Conservation (phyloP, 2,329 filamentous ascomycete genomes). For the Boeremia exigua region DNA sequence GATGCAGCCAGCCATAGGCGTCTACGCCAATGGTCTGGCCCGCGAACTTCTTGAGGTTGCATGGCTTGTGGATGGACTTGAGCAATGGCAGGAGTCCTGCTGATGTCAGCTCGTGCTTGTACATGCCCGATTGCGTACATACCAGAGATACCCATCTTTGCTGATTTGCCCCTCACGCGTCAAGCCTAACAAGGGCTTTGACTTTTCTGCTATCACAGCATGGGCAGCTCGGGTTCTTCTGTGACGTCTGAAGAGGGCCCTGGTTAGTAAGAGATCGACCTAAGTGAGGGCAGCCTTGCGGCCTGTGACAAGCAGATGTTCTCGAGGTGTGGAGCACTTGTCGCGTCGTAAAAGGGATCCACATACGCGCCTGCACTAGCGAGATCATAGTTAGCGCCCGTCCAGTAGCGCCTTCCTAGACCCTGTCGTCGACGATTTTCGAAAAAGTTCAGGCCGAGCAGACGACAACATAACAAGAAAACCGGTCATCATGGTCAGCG, state of each 20-base stretch:
- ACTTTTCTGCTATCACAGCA: conserved; percentile 26
- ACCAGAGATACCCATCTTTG: conserved; percentile 51
- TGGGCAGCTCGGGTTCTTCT: conserved; percentile 1
- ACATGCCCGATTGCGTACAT: conserved; percentile 27
- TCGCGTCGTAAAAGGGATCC: conserved; percentile 24
- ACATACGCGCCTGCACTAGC: conserved; percentile 31
- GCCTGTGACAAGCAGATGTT: conserved; percentile 16
- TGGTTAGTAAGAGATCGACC: neutral
- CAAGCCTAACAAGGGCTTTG: conserved; percentile 26
- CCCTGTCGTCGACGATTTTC: conserved; percentile 25
- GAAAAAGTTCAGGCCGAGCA: conserved; percentile 33
- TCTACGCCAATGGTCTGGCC: conserved; percentile 94
- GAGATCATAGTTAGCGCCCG: conserved; percentile 7
- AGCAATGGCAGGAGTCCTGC: conserved; percentile 87
- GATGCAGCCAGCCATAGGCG: conserved; percentile 97
- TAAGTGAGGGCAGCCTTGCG: conserved; percentile 10
- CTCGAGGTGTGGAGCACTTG: conserved; percentile 25
- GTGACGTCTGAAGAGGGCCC: conserved; percentile 1
- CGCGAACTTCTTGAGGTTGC: conserved; percentile 81
- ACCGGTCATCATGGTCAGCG: conserved; percentile 48
- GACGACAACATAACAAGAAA: conserved; percentile 15
- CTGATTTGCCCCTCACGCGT: conserved; percentile 36
- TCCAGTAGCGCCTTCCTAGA: conserved; percentile 21
- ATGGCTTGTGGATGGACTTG: conserved; percentile 94
- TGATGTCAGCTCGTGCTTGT: conserved; percentile 24